Evolutionary conservation across 768 basidiomycete genomes (phyloP), one percentile per base, ranked within the genome.

Genomic region (Multifurca ochricompacta): DNA sequence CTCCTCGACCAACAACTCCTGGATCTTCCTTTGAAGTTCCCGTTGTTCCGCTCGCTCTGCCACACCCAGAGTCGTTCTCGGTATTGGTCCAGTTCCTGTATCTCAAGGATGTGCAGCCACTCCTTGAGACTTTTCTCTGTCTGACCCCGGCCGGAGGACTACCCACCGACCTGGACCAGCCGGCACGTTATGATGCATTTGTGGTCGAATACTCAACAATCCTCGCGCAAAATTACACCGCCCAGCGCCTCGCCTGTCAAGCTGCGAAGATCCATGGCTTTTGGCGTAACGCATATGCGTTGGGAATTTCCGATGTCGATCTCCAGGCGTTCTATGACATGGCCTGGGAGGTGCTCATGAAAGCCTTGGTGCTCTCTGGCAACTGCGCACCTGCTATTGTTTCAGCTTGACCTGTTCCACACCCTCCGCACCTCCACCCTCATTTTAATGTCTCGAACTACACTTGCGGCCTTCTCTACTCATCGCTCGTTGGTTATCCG

Each of bases 1-100:
- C 51, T 63, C 34, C 63, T 68, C 9, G 46, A 30, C 56, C 68
- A 13, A 52, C 69, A 36, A 41, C 56, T 48, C 59, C 69, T 31
- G 62, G 72, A 0, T 66, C 65, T 23, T 64, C 66, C 8, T 66
- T 65, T 51, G 70, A 67, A 40, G 61, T 80, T 48, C 88, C 87
- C 28, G 73, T 91, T 44, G 75, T 81, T 47, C 76, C 79, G 0
- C 67, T 91, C 34, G 72, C 74, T 35, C 68, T 91, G 10, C 85
- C 87, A 1, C 77, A 77, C 5, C 82, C 85, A 9, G 67, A 73
- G 2, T 76, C 78, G 10, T 90, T 83, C 71, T 71, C 79, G 2
- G 67, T 74, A 30, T 71, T 91, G 27, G 73, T 78, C 48, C 66
- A 73, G 11, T 91, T 79, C 71, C 73, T 91, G 50, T 89, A 91